Percentiles rank a stretch among this genome's conserved stretches.
Evolutionary conservation across 768 basidiomycete species (phyloP).

Genomic region (Rhodotorula graminis): DNA sequence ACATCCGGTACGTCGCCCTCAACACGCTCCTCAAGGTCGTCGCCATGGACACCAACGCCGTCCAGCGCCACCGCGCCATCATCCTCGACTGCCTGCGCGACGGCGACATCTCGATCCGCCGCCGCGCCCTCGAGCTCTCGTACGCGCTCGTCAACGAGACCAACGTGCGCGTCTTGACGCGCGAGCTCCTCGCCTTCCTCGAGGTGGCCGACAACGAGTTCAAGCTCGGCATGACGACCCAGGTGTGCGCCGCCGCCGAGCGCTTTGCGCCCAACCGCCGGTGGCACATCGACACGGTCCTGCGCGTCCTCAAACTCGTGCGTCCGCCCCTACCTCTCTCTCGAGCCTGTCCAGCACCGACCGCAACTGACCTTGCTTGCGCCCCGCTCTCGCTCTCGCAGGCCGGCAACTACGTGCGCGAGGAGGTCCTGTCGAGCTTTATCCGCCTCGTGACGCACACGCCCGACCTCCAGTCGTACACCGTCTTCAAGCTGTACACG

Average conservation of each 20-base stretch:
- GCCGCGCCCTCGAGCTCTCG: conserved; percentile 90
- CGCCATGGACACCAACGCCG: conserved; percentile 93
- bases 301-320: conserved; percentile 85
- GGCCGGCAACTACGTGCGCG: conserved; percentile 97
- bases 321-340: conserved; percentile 38
- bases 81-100: conserved; percentile 99
- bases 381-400: conserved; percentile 48
- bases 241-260: conserved; percentile 92
- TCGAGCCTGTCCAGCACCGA: too few relatives aligned
- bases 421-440: conserved; percentile 91
- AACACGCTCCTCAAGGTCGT: conserved; percentile 99
- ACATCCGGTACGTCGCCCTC: conserved; percentile 95
- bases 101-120: conserved; percentile 95
- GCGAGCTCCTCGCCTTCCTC: conserved; percentile 90
- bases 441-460: conserved; percentile 94
- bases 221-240: conserved; percentile 95
- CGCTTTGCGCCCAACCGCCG: conserved; percentile 94
- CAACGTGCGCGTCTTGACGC: conserved; percentile 83
- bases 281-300: conserved; percentile 97
- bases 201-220: conserved; percentile 99
- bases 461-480: conserved; percentile 92
- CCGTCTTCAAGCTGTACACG: conserved; percentile 80
- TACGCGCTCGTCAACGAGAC: conserved; percentile 94
- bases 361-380: too few relatives aligned
- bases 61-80: conserved; percentile 94